Conservation (phyloP, 352 stramenopile genomes). For the Thalassiosira sp. region DNA sequence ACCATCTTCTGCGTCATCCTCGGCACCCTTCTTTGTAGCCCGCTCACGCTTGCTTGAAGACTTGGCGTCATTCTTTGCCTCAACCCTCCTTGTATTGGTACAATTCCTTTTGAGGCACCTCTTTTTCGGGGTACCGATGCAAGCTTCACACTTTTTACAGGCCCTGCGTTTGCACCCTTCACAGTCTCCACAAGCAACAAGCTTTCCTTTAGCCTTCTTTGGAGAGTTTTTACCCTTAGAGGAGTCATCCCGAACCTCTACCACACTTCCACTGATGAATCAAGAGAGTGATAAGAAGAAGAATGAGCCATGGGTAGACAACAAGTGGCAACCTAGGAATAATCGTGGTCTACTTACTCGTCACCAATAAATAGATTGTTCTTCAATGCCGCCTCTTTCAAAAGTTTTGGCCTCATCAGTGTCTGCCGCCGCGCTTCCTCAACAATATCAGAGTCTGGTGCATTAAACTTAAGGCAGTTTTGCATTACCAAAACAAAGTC, state of each 20-base stretch:
- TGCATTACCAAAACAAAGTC: conserved; percentile 68
- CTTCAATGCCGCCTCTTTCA: conserved; percentile 76
- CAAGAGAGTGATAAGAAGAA: conserved; percentile 6
- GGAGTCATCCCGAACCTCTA: conserved; percentile 70
- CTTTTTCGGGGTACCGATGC: conserved; percentile 29
- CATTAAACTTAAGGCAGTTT: conserved; percentile 81
- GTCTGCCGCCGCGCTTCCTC: conserved; percentile 74
- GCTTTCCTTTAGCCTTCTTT: conserved; percentile 47
- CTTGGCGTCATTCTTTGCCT: background rate
- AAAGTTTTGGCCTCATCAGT: conserved; percentile 68
- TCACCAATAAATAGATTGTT: conserved; percentile 81
- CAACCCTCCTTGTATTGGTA: conserved; percentile 23
- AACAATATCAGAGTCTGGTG: conserved; percentile 79
- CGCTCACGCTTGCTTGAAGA: background rate
- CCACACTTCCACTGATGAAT: conserved; percentile 52
- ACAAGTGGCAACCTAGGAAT: background rate
- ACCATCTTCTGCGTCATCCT: conserved; percentile 16
- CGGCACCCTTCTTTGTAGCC: conserved; percentile 2
- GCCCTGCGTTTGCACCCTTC: conserved; percentile 49
- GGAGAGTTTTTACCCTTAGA: conserved; percentile 24
- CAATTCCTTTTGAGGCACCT: conserved; percentile 41
- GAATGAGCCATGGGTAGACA: too few relatives aligned
- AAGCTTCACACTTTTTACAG: background rate
- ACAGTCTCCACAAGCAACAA: conserved; percentile 60
- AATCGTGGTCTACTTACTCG: conserved; percentile 41